phyloP scores from a whole-genome alignment of 2,329 filamentous ascomycete species.

The Cryphonectria radicalis region DNA sequence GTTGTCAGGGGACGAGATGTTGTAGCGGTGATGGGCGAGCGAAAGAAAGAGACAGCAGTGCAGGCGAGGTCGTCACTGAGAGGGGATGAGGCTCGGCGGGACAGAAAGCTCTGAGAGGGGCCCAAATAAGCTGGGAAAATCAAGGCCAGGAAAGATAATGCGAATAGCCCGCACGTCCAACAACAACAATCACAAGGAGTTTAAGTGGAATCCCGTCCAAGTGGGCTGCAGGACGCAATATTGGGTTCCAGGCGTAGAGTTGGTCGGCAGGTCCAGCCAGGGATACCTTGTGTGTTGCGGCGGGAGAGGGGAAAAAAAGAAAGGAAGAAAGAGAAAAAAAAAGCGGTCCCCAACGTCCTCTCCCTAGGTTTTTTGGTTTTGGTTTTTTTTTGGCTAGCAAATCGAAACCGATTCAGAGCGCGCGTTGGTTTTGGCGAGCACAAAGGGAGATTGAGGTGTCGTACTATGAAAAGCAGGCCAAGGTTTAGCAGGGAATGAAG shows the following conservation, averaged over 20 bases:
- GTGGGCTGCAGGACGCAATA: not conserved
- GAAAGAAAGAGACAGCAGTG: not conserved
- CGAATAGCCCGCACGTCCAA: not conserved
- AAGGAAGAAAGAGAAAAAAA: not conserved
- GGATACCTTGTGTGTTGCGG: slow-evolving; percentile 4
- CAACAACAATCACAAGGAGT: not conserved
- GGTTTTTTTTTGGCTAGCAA: not conserved
- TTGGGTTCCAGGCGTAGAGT: not conserved
- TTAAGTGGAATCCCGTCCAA: not conserved
- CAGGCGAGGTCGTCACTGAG: not conserved
- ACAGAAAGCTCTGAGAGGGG: not conserved
- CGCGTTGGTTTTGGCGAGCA: not conserved
- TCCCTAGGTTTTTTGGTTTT: not conserved
- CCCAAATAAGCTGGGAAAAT: not conserved
- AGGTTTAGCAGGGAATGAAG: not conserved
- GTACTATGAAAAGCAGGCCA: not conserved
- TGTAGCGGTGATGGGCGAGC: not conserved
- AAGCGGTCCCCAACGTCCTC: slow-evolving; percentile 6
- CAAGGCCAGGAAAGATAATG: not conserved
- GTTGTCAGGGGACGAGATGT: not conserved
- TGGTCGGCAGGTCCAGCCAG: not conserved
- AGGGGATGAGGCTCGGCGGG: not conserved
- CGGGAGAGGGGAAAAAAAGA: not conserved
- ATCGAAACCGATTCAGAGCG: not conserved
- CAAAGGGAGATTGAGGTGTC: not conserved